Evolutionary conservation across 2,329 filamentous ascomycete genomes (phyloP), one percentile per base, ranked within the genome.

Genomic region (Alternaria incomplexa): DNA sequence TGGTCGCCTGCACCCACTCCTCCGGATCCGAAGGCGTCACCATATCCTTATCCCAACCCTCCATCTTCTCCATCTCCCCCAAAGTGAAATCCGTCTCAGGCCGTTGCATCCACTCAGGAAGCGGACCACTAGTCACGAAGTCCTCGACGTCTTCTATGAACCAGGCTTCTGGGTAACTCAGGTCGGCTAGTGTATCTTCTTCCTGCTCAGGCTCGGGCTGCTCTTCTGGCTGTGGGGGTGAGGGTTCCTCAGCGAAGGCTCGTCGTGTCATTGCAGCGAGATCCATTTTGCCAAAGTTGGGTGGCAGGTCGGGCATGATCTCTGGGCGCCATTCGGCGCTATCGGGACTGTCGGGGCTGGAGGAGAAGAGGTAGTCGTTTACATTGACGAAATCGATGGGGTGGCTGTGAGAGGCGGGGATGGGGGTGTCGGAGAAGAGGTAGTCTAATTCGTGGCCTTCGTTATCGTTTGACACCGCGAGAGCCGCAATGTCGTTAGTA

Each of bases 221-320:
- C 30, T 36, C 15, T 40, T 40, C 8, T 40, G 32, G 32, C 4
- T 40, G 32, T 40, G 32, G 3, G 15, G 32, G 32, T 40, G 32
- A 40, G 8, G 32, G 15, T n/a, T 40, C n/a, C 2, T 40, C 36
- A 0, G 0, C 36, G 2, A 40, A 40, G n/a, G 36, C 36, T 0
- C n/a, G n/a, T 1, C 5, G 36, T 3, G 36, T 40, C 36, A 40
- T 40, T 0, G 0, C 36, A 0, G 1, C 0, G 1, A 40, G 36
- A 0, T 40, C 36, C 36, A 40, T 11, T 2, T 17, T 40, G 9
- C 36, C 36, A 1, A 40, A 40, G n/a, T 40, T n/a, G 4, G 36
- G 36, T 11, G 36, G 15, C 1, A 40, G 9, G 8, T 40, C 36
- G n/a, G n/a, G 36, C 3, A 40, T 40, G 7, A 40, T 1, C 0